These are phyloP conservation scores for Pythium volutum DNA, from an alignment of 352 stramenopile genomes.

Conservation along the genomic window DNA sequence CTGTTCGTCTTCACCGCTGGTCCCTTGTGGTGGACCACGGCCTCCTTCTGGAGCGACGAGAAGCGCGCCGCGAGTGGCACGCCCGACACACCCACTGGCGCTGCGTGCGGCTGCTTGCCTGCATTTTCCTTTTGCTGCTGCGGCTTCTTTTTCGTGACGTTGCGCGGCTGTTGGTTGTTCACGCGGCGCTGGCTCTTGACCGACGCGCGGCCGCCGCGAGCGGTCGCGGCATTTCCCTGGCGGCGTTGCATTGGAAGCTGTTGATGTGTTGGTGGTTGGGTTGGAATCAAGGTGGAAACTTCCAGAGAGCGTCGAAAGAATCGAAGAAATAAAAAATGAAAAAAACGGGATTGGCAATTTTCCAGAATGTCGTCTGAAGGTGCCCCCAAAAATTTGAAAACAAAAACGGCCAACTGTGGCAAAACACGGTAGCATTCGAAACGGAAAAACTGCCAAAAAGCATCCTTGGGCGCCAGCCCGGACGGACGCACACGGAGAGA, in stretches of 20 bases:
- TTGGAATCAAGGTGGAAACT: background rate
- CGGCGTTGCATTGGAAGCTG: constrained; percentile 12
- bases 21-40: constrained; percentile 4
- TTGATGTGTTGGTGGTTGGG: background rate
- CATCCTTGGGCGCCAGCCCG: background rate
- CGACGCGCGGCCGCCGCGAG: constrained; percentile 35
- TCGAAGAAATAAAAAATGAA: constrained; percentile 1
- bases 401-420: background rate
- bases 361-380: constrained; percentile 25
- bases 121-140: constrained; percentile 23
- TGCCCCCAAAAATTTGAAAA: constrained; percentile 4
- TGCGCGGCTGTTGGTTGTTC: constrained; percentile 22
- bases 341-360: constrained; percentile 6
- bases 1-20: constrained; percentile 6
- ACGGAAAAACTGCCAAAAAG: background rate
- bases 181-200: constrained; percentile 62
- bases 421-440: constrained; percentile 16
- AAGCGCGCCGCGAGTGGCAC: constrained; percentile 79
- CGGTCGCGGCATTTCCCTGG: constrained; percentile 12
- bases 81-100: constrained; percentile 57
- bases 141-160: constrained; percentile 24
- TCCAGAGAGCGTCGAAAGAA: background rate
- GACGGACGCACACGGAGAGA: background rate
- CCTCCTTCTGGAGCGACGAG: constrained; percentile 53
- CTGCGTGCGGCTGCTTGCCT: constrained; percentile 25